Base-by-base conservation (phyloP, 345 rosid species). In the Laguncularia racemosa region DNA sequence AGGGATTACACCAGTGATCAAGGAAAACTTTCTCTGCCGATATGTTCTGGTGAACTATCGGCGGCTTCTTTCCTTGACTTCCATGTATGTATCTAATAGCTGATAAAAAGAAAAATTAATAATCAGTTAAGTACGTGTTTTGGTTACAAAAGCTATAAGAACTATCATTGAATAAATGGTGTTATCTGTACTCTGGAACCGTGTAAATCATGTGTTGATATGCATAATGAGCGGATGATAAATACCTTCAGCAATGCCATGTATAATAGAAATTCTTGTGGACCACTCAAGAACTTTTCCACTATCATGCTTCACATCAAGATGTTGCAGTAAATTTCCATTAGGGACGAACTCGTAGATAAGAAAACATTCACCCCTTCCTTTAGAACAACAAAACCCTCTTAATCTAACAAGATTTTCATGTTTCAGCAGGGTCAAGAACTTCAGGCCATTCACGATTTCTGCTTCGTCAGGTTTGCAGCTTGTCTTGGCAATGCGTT, bases 331-430 rank as follows among this genome's bases (percentile, higher is more conserved):
- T 63, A 93, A 74, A 53, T 82, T 93, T 48, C 99, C 99, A 46
- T 79, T 85, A 0, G 89, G 84, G n/a, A 87, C 89, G 61, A 71
- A 79, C 74, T 93, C 95, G 38, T 89, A 87, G 15, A 93, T 74
- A 58, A 93, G 86, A 61, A 90, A 87, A 53, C 96, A 93, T 69
- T 89, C 99, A 6, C 97, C 96, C 13, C 99, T 78, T 15, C 99
- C 97, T 64, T 77, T 82, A 0, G 99, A 89, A 81, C 99, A 93
- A 66, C 99, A 90, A 63, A 93, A 76, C 0, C 99, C 99, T 78
- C 97, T 78, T 64, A 93, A 15, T 66, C 83, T 81, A 71, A 81
- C 90, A 45, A 93, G 60, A 59, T 78, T 85, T 64, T 87, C 95
- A 65, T 93, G 96, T 62, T 82, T 89, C 73, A 93, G 61, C 19